These are phyloP conservation scores for Purshia tridentata DNA, from an alignment of 306 rosid genomes.

Conservation along the genomic window DNA sequence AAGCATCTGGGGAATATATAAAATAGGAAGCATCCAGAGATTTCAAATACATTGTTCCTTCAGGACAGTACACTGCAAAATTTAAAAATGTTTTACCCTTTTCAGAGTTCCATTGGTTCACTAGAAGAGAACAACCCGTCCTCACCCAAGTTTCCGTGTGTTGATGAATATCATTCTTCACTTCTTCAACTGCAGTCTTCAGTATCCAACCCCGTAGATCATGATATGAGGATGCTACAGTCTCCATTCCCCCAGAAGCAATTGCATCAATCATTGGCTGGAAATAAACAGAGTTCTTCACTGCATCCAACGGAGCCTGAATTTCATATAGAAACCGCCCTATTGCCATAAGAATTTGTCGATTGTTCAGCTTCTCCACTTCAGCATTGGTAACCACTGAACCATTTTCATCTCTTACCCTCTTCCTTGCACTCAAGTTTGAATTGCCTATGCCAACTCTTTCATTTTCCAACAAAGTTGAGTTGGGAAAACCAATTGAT, in stretches of 20 bases:
- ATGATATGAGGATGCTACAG: slow-evolving; percentile 50
- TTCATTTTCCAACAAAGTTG: slow-evolving; percentile 14
- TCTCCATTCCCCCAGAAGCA: slow-evolving; percentile 41
- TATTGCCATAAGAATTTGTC: slow-evolving; percentile 54
- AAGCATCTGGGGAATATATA: slow-evolving; percentile 34
- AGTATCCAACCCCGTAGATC: slow-evolving; percentile 72
- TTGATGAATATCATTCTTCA: slow-evolving; percentile 49
- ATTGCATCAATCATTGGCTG: slow-evolving; percentile 70
- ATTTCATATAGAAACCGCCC: slow-evolving; percentile 73
- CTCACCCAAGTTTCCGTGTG: slow-evolving; percentile 54
- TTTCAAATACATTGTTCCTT: slow-evolving; percentile 53
- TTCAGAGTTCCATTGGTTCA: slow-evolving; percentile 52
- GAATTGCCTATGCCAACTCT: slow-evolving; percentile 16
- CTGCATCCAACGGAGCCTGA: slow-evolving; percentile 66
- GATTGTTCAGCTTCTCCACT: slow-evolving; percentile 27
- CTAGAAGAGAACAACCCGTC: slow-evolving; percentile 66
- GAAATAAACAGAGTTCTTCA: slow-evolving; percentile 62
- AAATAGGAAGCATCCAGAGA: slow-evolving; percentile 53
- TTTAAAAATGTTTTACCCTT: slow-evolving; percentile 41
- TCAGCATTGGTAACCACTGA: slow-evolving; percentile 13
- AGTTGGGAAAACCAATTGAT: not conserved
- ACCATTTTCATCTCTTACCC: slow-evolving; percentile 10
- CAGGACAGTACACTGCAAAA: slow-evolving; percentile 53
- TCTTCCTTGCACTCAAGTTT: slow-evolving; percentile 17
- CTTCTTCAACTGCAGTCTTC: slow-evolving; percentile 54